phyloP scores from a whole-genome alignment of 345 rosid genomes.

The Salix brachista region DNA sequence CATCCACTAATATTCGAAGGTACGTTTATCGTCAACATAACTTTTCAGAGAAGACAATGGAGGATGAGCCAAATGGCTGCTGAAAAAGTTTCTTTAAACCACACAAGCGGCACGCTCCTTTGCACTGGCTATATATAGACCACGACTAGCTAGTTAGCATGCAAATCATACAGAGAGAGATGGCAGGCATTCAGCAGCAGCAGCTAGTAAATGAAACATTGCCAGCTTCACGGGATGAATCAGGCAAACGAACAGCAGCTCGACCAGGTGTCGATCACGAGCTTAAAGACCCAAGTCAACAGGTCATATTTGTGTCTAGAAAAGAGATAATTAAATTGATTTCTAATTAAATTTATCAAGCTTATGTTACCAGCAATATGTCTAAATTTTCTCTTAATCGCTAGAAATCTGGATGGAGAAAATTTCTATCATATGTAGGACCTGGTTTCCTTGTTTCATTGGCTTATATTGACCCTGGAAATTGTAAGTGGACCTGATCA shows the following conservation, averaged over 20 bases:
- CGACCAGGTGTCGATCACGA: not conserved
- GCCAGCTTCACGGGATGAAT: conserved; percentile 14
- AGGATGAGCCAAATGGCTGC: not conserved
- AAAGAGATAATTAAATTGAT: not conserved
- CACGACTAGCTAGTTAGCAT: not conserved
- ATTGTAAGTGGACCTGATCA: conserved; percentile 25
- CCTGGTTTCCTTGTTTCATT: conserved; percentile 62
- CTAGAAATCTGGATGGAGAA: conserved; percentile 56
- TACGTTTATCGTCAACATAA: not conserved
- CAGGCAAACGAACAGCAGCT: conserved; percentile 41
- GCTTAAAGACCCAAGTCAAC: not conserved
- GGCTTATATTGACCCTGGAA: conserved; percentile 69
- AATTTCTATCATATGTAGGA: conserved; percentile 46
- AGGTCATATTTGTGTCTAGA: not conserved
- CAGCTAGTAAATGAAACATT: conserved; percentile 1
- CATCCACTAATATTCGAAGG: not conserved
- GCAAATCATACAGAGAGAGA: not conserved
- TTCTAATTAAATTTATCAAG: not conserved
- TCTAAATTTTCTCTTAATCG: not conserved
- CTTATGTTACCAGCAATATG: not conserved
- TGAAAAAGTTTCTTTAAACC: not conserved
- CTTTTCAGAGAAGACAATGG: not conserved
- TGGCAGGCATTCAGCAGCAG: conserved; percentile 24
- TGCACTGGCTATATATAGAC: not conserved
- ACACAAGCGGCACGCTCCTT: not conserved